A percentile compares a stretch with the other conserved stretches of the same genome.
These are phyloP conservation scores for Gossypium mustelinum DNA, from an alignment of 345 rosid species.

Conservation along the genomic window DNA sequence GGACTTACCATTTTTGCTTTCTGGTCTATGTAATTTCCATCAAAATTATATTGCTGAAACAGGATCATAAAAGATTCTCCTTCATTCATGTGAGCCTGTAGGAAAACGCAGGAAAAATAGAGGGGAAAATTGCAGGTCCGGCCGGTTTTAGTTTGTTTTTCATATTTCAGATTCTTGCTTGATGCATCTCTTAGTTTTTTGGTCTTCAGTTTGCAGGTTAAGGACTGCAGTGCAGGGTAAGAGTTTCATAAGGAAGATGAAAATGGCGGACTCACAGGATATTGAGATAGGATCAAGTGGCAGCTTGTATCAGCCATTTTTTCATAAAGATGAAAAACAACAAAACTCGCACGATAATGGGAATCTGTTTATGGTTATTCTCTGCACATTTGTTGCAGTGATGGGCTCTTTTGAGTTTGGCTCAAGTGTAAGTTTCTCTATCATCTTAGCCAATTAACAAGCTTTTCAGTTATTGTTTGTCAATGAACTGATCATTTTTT, in stretches of 20 bases:
- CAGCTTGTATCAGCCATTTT: conserved; percentile 4
- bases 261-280: conserved; percentile 7
- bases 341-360: conserved; percentile 9
- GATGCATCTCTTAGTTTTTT: background rate
- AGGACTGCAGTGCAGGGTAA: background rate
- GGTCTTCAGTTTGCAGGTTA: background rate
- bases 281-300: conserved; percentile 6
- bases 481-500: background rate
- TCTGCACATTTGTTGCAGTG: conserved; percentile 72
- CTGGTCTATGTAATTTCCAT: background rate
- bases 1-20: background rate
- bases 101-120: background rate
- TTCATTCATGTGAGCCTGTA: background rate
- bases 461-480: background rate
- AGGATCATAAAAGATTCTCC: background rate
- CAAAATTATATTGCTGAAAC: background rate
- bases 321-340: background rate
- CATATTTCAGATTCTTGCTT: background rate
- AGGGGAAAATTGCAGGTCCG: background rate
- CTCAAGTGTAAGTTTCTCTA: conserved; percentile 52
- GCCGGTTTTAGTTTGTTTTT: background rate
- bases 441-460: background rate
- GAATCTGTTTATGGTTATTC: conserved; percentile 59
- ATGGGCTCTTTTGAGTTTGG: conserved; percentile 86
- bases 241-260: background rate